phyloP scores from a whole-genome alignment of 2,329 filamentous ascomycete genomes.

The Fusarium temperatum region DNA sequence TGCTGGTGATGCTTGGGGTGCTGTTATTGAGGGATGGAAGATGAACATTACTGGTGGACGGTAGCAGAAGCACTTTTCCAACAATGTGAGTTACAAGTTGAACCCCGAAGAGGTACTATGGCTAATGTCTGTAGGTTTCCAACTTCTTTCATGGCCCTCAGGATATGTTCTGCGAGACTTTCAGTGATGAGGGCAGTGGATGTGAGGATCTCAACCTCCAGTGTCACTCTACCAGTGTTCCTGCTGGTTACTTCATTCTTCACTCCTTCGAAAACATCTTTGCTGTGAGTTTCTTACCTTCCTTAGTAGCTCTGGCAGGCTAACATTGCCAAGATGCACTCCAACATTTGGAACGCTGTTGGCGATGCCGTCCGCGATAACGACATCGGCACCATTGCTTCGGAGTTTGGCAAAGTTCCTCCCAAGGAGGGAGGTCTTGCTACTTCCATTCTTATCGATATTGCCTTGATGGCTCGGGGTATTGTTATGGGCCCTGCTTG shows the following conservation, averaged over 20 bases:
- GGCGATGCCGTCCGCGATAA: conserved; percentile 18
- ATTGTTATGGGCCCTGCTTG: conserved; percentile 21
- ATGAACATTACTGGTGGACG: conserved; percentile 4
- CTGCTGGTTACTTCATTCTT: conserved; percentile 20
- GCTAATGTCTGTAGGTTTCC: neutral
- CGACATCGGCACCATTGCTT: conserved; percentile 13
- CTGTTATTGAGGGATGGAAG: conserved; percentile 15
- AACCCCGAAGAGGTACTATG: fast-evolving
- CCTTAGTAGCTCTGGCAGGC: fast-evolving
- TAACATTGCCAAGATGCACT: neutral
- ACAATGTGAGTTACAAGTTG: neutral
- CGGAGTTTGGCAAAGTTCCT: conserved; percentile 19
- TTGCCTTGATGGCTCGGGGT: conserved; percentile 19
- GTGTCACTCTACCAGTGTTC: conserved; percentile 3
- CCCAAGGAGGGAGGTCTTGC: conserved; percentile 2
- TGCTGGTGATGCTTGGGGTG: conserved; percentile 7
- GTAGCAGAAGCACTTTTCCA: conserved; percentile 8
- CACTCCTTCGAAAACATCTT: conserved; percentile 18
- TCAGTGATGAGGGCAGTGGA: conserved; percentile 11
- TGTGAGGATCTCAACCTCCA: conserved; percentile 11
- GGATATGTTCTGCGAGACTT: conserved; percentile 23
- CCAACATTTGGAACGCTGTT: conserved; percentile 24
- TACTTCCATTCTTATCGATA: conserved; percentile 11
- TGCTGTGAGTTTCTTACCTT: neutral
- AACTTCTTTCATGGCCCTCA: conserved; percentile 24